Conservation (phyloP, 257 asterid species). For the Solanum gandarillasii region DNA sequence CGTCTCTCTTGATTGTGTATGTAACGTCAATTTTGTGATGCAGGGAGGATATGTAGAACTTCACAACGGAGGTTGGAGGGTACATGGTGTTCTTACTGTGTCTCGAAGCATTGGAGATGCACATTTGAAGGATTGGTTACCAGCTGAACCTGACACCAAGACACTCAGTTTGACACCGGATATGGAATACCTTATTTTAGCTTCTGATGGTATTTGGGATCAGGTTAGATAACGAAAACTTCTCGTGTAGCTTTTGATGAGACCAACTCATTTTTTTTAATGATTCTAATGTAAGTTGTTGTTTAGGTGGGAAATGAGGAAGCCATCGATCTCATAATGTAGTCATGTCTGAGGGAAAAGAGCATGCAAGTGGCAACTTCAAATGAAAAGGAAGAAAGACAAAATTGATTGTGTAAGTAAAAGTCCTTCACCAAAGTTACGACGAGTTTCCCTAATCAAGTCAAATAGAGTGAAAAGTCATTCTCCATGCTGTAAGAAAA, state of each 20-base stretch:
- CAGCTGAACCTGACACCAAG: constrained; percentile 67
- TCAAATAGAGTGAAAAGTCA: no score
- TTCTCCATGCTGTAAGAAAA: no score
- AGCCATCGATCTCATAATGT: no score
- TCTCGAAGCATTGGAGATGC: constrained; percentile 91
- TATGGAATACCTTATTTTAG: constrained; percentile 72
- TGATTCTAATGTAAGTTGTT: no score
- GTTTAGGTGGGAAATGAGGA: no score
- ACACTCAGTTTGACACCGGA: constrained; percentile 41
- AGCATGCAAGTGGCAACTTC: no score
- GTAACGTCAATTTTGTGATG: not conserved
- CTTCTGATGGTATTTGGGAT: constrained; percentile 91
- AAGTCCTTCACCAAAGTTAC: no score
- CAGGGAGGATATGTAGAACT: constrained; percentile 83
- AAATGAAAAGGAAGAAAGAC: no score
- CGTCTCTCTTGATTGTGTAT: not conserved
- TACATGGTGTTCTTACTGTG: constrained; percentile 71
- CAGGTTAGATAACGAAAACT: constrained; percentile 28
- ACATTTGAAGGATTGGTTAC: constrained; percentile 77
- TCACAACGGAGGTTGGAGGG: constrained; percentile 83
- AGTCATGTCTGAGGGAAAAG: no score
- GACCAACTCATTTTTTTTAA: no score
- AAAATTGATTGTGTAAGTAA: no score
- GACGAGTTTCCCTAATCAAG: no score
- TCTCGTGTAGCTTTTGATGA: not conserved